Evolutionary conservation across 2,329 filamentous ascomycete genomes (phyloP).

Genomic region (Coniella vitis): DNA sequence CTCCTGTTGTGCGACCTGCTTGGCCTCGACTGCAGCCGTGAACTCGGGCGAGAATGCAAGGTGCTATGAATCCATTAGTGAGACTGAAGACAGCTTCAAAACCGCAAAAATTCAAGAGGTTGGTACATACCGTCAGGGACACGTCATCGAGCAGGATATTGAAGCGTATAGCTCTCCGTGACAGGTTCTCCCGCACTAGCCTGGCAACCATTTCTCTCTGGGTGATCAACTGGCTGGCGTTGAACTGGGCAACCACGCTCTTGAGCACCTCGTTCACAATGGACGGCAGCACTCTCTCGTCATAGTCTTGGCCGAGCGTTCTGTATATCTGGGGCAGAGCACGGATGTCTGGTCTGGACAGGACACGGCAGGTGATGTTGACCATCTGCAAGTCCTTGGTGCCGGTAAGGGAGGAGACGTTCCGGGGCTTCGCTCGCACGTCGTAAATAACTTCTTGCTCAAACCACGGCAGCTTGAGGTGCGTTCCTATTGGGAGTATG

Average conservation of each 20-base stretch:
- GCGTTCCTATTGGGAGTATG: slow-evolving; percentile 58
- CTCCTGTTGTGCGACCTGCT: slow-evolving; percentile 79
- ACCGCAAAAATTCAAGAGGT: background rate
- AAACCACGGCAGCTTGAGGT: slow-evolving; percentile 92
- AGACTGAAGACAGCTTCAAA: background rate
- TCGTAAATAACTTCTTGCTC: slow-evolving; percentile 96
- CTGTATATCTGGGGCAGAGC: slow-evolving; percentile 95
- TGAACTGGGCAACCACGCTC: slow-evolving; percentile 98
- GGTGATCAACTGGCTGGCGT: slow-evolving; percentile 95
- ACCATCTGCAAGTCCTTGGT: slow-evolving; percentile 99
- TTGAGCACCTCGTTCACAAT: slow-evolving; percentile 99
- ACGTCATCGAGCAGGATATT: slow-evolving; percentile 98
- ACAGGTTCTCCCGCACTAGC: slow-evolving; percentile 87
- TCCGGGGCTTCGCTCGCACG: slow-evolving; percentile 93
- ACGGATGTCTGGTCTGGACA: slow-evolving; percentile 80
- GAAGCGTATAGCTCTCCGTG: slow-evolving; percentile 85
- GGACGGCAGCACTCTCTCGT: slow-evolving; percentile 91
- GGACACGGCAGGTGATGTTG: slow-evolving; percentile 99
- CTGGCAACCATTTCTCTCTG: slow-evolving; percentile 95
- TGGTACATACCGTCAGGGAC: slow-evolving; percentile 71
- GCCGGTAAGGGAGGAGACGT: slow-evolving; percentile 91
- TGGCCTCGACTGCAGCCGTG: slow-evolving; percentile 66
- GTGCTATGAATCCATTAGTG: slow-evolving; percentile 41
- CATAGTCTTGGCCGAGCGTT: slow-evolving; percentile 90
- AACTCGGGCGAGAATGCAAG: slow-evolving; percentile 69